Evolutionary conservation across 768 basidiomycete genomes (phyloP), one percentile per base, ranked within the genome.

Genomic region (Agrocybe praecox): DNA sequence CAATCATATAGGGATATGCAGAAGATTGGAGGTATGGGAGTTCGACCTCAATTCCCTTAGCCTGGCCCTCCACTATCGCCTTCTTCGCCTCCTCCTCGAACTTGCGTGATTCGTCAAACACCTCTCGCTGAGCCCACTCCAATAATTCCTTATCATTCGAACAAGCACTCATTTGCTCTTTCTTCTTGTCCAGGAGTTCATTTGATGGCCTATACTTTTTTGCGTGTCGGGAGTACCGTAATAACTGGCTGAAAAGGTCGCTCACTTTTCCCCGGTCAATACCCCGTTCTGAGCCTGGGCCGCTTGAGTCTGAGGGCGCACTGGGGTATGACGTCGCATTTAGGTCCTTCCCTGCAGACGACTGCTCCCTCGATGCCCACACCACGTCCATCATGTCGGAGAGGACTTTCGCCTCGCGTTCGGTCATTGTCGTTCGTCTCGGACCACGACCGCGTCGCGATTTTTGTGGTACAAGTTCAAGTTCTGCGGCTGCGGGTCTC

Each of bases 381-480:
- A 92, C 84, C 72, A 88, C 70, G 62, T 84, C 78, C 62, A 92
- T 89, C 81, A 92, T 88, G 26, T 87, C 85, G 63, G 88, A 82
- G 61, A 92, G 87, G 4, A 82, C 83, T 55, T 66, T 78, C 55
- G 80, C 77, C 72, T 92, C 91, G 45, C 80, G 80, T 0, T 84
- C 84, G 12, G 5, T 40, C 36, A 40, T 40, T 14, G 36, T 0
- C 89, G 89, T 80, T 84, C 18, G 83, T 74, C 59, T 88, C 85
- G 23, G 36, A 40, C 36, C 14, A 4, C 36, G 36, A 6, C 6
- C 5, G 14, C 14, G 36, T 14, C 4, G 4, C 3, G 36, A 14
- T 40, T 5, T 40, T 14, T 5, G 5, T 14, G 36, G 26, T 29
- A 5, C 26, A 29, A 4, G 26, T 29, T 29, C 26, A n/a, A n/a